Evolutionary conservation across 768 basidiomycete species (phyloP).

Genomic region (Tylopilus sp.): DNA sequence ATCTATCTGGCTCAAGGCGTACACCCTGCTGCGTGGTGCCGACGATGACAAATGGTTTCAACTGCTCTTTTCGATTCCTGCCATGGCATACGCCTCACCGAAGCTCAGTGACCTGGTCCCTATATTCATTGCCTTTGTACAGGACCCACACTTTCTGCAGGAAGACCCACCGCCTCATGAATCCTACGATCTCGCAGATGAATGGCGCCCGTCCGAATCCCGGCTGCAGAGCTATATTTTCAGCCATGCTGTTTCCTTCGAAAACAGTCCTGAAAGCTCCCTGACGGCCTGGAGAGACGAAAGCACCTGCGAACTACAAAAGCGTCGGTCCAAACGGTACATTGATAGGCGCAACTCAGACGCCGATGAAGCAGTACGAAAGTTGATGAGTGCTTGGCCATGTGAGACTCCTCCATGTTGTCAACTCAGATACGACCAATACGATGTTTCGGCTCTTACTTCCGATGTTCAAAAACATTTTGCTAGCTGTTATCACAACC

Average conservation of each 20-base stretch:
- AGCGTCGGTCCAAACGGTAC: constrained; percentile 1
- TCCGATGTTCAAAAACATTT: constrained; percentile 5
- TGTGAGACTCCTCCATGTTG: constrained; percentile 8
- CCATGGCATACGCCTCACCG: constrained; percentile 28
- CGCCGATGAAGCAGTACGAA: not conserved
- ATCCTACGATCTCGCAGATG: constrained; percentile 9
- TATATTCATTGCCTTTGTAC: constrained; percentile 30
- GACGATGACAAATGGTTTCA: constrained; percentile 11
- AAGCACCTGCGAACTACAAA: not conserved
- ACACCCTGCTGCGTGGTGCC: constrained; percentile 21
- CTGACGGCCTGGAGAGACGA: not conserved
- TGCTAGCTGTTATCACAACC: constrained; percentile 13
- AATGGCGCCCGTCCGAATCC: not conserved
- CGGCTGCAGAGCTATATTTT: not conserved
- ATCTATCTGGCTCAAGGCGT: constrained; percentile 25
- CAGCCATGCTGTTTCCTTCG: not conserved
- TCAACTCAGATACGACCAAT: not conserved
- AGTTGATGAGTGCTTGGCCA: constrained; percentile 17
- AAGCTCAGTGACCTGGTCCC: constrained; percentile 16
- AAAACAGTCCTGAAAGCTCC: constrained; percentile 12
- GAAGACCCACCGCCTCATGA: constrained; percentile 14
- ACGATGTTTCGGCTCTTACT: too few species aligned
- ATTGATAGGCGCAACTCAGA: constrained; percentile 6
- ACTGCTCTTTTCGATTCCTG: constrained; percentile 31
- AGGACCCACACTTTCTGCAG: constrained; percentile 1